Percentiles rank a stretch among this genome's conserved stretches.
Conservation (phyloP, 805 yeast genomes). For the Candida sithepensis region DNA sequence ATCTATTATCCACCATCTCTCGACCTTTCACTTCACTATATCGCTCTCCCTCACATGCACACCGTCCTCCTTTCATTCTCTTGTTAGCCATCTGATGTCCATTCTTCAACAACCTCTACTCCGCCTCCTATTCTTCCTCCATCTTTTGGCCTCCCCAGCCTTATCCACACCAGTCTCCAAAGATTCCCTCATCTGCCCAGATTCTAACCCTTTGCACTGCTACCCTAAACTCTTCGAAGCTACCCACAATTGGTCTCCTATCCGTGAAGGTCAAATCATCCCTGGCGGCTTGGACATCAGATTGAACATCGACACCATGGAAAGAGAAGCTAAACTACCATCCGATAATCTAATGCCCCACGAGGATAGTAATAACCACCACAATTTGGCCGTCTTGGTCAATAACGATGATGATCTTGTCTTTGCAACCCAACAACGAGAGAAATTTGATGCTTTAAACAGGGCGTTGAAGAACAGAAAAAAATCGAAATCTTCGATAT, state of each 20-base stretch:
- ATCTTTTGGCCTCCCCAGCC: slow-evolving; percentile 18
- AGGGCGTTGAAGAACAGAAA: slow-evolving; percentile 3
- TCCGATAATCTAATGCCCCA: no score
- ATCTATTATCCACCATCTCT: no score
- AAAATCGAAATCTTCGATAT: slow-evolving; percentile 1
- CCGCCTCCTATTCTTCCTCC: neutral
- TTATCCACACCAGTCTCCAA: neutral
- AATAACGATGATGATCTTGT: no score
- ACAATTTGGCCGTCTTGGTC: no score
- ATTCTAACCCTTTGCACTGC: slow-evolving; percentile 45
- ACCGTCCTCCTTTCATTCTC: no score
- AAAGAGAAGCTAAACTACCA: slow-evolving; percentile 63
- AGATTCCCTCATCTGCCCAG: slow-evolving; percentile 36
- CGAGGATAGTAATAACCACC: no score
- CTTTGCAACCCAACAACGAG: slow-evolving; percentile 4
- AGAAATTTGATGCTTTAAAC: slow-evolving; percentile 2
- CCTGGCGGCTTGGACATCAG: slow-evolving; percentile 81
- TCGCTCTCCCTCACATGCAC: no score
- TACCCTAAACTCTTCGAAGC: slow-evolving; percentile 66
- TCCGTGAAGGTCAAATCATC: slow-evolving; percentile 67
- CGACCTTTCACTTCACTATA: no score
- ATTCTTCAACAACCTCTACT: neutral
- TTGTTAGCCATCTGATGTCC: neutral
- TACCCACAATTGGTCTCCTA: slow-evolving; percentile 60
- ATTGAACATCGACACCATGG: slow-evolving; percentile 68